Base-by-base conservation (phyloP, 2,329 filamentous ascomycete species). In the Colletotrichum echinochloae region DNA sequence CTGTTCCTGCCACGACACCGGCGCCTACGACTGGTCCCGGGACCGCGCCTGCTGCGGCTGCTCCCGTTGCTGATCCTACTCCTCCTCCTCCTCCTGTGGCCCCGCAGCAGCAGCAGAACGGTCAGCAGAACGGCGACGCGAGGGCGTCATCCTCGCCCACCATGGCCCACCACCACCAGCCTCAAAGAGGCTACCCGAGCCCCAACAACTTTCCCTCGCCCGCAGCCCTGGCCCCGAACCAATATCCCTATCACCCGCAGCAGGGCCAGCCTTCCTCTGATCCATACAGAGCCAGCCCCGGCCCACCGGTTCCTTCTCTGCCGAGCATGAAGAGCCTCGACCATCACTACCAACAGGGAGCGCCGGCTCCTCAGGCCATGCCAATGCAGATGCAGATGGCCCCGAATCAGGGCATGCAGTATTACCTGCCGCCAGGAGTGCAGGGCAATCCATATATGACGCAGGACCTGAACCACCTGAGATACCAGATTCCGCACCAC, bases 401-500 rank as follows among this genome's bases (percentile, higher is more conserved):
- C 33, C 77, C 79, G 52, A 77, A 76, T 39, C 70, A 52, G 18
- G 51, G 79, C 39, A 77, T 86, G 77, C 75, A 80, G 26, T 88
- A 84, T 75, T 87, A 87, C 72, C 39, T 74, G 77, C 72, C 82
- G 75, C 74, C 83, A 72, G 69, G 59, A 37, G 51, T 71, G 30
- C 65, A 64, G 33, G 16, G 52, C 61, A 71, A 71, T 14, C 65
- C 65, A 46, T 71, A 71, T 28, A 46, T 71, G 54, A 72, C 77
- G 73, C 74, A 81, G 79, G 81, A 80, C 66, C 75, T 81, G 11
- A 83, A 87, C 70, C 81, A 81, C n/a, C 76, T 88, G 64, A 79
- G 86, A 66, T 87, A 86, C 74, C 79, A 83, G 41, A 75, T 88
- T 46, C 81, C 85, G 39, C 80, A 81, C 16, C 83, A 83, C 60